phyloP scores from a whole-genome alignment of 352 stramenopile species.

The Phytophthora ramorum region DNA sequence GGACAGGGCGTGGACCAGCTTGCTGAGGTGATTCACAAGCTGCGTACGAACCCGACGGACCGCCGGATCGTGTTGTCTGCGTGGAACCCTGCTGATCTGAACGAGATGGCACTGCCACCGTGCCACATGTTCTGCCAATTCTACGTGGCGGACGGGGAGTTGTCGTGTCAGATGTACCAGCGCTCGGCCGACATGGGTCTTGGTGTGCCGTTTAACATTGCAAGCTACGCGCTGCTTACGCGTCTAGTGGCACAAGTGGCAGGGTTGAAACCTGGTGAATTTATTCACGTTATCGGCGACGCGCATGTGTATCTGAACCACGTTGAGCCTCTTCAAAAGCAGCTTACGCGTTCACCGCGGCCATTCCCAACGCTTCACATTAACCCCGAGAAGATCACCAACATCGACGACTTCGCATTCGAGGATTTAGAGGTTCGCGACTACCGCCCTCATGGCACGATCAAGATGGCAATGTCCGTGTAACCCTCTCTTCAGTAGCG shows the following conservation, averaged over 20 bases:
- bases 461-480: slow-evolving; percentile 99
- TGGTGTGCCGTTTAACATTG: slow-evolving; percentile 99
- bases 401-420: slow-evolving; percentile 97
- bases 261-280: slow-evolving; percentile 94
- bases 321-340: slow-evolving; percentile 96
- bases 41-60: slow-evolving; percentile 97
- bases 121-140: slow-evolving; percentile 99
- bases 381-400: slow-evolving; percentile 81
- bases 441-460: slow-evolving; percentile 96
- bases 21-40: slow-evolving; percentile 97
- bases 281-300: slow-evolving; percentile 99
- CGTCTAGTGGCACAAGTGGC: slow-evolving; percentile 96
- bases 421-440: slow-evolving; percentile 96
- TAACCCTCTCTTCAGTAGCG: slow-evolving; percentile 25
- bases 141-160: slow-evolving; percentile 84
- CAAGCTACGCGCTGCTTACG: slow-evolving; percentile 98
- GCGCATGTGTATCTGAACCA: slow-evolving; percentile 99
- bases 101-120: slow-evolving; percentile 98
- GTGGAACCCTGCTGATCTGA: slow-evolving; percentile 98
- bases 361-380: slow-evolving; percentile 96
- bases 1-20: slow-evolving; percentile 99
- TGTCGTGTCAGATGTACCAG: slow-evolving; percentile 98
- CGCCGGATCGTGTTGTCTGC: slow-evolving; percentile 98
- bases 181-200: slow-evolving; percentile 99
- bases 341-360: slow-evolving; percentile 93